Base-by-base conservation (phyloP, 2,329 filamentous ascomycete genomes). In the Lasiodiplodia theobromae region DNA sequence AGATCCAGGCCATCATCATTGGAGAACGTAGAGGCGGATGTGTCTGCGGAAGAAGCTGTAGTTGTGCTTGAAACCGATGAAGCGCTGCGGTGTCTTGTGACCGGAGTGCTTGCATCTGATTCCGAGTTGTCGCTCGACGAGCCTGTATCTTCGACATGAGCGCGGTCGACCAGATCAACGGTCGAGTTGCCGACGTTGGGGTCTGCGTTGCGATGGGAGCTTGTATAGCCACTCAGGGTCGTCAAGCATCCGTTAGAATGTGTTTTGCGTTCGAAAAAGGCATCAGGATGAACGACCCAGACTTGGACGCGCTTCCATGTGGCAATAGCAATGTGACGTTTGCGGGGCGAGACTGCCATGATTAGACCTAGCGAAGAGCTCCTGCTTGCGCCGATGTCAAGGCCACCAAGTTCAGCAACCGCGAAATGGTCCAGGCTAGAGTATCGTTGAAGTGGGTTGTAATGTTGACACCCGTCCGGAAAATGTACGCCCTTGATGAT, bases 261-360 rank as follows among this genome's bases (percentile, higher is more conserved):
- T 3, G 40, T 64, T 25, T 64, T 69, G 16, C 54, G 72, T 31
- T 73, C 68, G 5, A 75, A 69, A 58, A 75, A 75, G 3, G 73
- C 74, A 11, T 58, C 14, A 0, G 73, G 73, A 44, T 74, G 66
- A 4, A 75, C 2, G 8, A 69, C 38, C 66, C 71, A 75, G 11
- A 75, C 60, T n/a, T 69, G 67, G 25, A 75, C 70, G 6, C 71
- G 71, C n/a, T 70, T 70, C 73, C 74, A 75, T 6, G 65, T 68
- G 4, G 73, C 70, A 25, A 75, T 70, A 37, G 74, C 74, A 53
- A 75, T 74, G 54, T 73, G 73, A n/a, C 65, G 28, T 18, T 65
- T 23, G 7, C 47, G 16, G 12, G 70, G 71, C 3, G 73, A 74
- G 7, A 74, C 52, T 28, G 73, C 73, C 47, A 75, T 12, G 7